A percentile compares a stretch with the other conserved stretches of the same genome.
Conservation (phyloP, 106 monocot species). For the Dendrobium chrysotoxum region DNA sequence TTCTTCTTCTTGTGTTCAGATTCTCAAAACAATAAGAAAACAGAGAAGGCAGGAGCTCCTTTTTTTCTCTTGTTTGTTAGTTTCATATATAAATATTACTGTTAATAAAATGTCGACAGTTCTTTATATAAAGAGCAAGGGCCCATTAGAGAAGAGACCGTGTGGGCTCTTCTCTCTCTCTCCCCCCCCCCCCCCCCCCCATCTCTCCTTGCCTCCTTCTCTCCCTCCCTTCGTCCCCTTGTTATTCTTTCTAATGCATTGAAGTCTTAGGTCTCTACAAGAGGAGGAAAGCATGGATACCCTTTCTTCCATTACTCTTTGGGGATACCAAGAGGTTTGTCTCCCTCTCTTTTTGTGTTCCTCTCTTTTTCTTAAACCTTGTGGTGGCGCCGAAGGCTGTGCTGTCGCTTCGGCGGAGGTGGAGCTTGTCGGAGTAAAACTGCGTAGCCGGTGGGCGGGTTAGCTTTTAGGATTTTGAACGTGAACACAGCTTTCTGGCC, state of each 20-base stretch:
- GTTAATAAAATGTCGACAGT: background rate
- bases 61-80: background rate
- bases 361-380: background rate
- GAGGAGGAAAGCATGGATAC: background rate
- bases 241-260: background rate
- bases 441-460: background rate
- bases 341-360: background rate
- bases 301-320: background rate
- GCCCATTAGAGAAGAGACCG: background rate
- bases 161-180: background rate
- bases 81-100: background rate
- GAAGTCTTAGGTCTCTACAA: background rate
- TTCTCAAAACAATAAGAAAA: background rate
- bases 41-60: background rate
- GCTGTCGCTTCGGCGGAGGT: background rate
- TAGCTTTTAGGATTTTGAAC: background rate
- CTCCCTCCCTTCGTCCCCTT: background rate
- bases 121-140: conserved; percentile 2
- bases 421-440: background rate
- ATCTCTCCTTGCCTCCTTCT: too few relatives aligned
- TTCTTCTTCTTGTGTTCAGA: background rate
- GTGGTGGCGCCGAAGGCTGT: background rate
- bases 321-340: conserved; percentile 6
- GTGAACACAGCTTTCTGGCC: background rate
- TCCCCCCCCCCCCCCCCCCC: too few relatives aligned